Percentiles rank a stretch among this genome's conserved stretches.
These are phyloP conservation scores for Bipolaris sorokiniana DNA, from an alignment of 2,329 filamentous ascomycete genomes.

Conservation along the genomic window DNA sequence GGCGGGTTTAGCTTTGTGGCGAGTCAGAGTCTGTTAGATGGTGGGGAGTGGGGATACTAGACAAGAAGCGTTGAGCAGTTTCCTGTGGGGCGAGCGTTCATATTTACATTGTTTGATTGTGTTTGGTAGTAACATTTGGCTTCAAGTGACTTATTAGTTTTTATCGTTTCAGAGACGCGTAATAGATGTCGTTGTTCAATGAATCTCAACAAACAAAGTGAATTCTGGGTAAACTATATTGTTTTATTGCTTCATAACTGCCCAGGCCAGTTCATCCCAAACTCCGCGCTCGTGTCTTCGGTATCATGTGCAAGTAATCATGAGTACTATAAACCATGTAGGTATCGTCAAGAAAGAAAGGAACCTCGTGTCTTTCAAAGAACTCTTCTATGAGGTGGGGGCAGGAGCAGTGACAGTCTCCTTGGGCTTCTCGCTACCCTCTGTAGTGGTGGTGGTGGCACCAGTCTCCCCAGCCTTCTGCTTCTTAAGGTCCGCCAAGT, in stretches of 20 bases:
- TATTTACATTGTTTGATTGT: not conserved
- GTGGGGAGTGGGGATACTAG: slow-evolving; percentile 43
- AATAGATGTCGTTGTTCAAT: not conserved
- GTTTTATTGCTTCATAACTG: slow-evolving; percentile 3
- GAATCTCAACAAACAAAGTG: not conserved
- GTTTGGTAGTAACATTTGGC: not conserved
- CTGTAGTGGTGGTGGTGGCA: slow-evolving; percentile 51
- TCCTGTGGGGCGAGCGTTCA: too few species aligned
- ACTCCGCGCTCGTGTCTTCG: slow-evolving; percentile 14
- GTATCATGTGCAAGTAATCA: slow-evolving; percentile 14
- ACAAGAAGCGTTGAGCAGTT: not conserved
- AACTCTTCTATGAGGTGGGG: slow-evolving; percentile 14
- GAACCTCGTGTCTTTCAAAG: not conserved
- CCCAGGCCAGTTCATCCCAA: slow-evolving; percentile 4
- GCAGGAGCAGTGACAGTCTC: slow-evolving; percentile 18
- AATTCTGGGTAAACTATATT: not conserved
- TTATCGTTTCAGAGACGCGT: not conserved
- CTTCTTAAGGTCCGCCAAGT: slow-evolving; percentile 86
- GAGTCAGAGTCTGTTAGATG: slow-evolving; percentile 57
- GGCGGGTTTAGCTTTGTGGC: slow-evolving; percentile 62
- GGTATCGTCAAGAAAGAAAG: slow-evolving; percentile 19
- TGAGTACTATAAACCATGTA: slow-evolving; percentile 20
- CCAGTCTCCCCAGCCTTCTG: slow-evolving; percentile 47
- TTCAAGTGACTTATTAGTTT: not conserved
- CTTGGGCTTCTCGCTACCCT: slow-evolving; percentile 53